These are phyloP conservation scores for Cicer bijugum DNA, from an alignment of 306 rosid species.

Conservation along the genomic window DNA sequence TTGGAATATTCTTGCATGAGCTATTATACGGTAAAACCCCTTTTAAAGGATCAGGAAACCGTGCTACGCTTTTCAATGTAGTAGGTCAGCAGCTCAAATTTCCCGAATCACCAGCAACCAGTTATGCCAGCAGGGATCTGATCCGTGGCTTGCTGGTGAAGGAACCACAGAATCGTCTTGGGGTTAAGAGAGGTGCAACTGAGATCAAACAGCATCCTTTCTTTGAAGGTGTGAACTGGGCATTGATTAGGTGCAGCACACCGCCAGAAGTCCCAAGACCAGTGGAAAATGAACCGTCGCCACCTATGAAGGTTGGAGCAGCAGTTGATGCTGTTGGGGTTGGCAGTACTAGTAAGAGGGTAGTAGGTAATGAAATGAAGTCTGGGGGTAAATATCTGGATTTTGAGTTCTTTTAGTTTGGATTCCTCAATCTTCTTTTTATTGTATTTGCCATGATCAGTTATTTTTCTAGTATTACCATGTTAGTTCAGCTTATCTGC, in stretches of 20 bases:
- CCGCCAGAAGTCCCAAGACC: conserved; percentile 99
- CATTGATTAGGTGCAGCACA: conserved; percentile 91
- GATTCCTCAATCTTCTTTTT: conserved; percentile 47
- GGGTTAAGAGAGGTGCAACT: conserved; percentile 95
- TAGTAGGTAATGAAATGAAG: conserved; percentile 75
- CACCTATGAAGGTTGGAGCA: conserved; percentile 65
- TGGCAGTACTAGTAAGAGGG: conserved; percentile 85
- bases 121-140: conserved; percentile 87
- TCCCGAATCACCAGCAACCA: conserved; percentile 85
- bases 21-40: conserved; percentile 95
- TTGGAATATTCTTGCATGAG: conserved; percentile 95
- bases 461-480: conserved; percentile 45
- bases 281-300: conserved; percentile 70
- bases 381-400: conserved; percentile 97
- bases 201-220: conserved; percentile 98
- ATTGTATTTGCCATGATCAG: conserved; percentile 49
- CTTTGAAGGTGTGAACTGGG: conserved; percentile 99
- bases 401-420: conserved; percentile 95
- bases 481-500: conserved; percentile 46
- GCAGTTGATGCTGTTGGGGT: conserved; percentile 56
- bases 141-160: conserved; percentile 89
- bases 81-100: conserved; percentile 93
- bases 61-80: conserved; percentile 96
- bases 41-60: conserved; percentile 92
- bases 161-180: conserved; percentile 95